Evolutionary conservation across 2,329 filamentous ascomycete species (phyloP), one percentile per base, ranked within the genome.

Genomic region (Phaeomoniella chlamydospora): DNA sequence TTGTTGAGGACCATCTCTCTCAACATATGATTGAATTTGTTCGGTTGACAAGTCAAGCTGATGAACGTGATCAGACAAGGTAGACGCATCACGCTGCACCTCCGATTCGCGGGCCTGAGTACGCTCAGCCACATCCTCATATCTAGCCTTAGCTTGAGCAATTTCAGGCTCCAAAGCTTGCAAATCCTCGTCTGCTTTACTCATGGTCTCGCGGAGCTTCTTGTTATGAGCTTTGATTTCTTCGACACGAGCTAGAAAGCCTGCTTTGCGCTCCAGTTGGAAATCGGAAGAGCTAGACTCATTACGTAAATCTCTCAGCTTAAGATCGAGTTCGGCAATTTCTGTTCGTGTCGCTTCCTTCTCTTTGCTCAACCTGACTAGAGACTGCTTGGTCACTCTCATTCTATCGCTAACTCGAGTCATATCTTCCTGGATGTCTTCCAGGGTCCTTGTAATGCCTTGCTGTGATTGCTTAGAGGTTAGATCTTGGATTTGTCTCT

Each of bases 351-450:
- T 69, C 29, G 80, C 74, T 45, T 94, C 82, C 45, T 73, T 77
- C 19, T 90, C 83, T 10, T 59, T 62, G 1, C 68, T 72, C 18
- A 92, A 58, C 47, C 80, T 81, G 4, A 69, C 58, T 10, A 88
- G 67, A 31, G 65, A 70, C 30, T 65, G 65, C 50, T 82, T 85
- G 17, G 76, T 59, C 15, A 61, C 59, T 37, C 78, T 73, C 44
- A 76, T 68, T 50, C 82, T 74, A 41, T 86, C 82, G 14, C 70
- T 71, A 38, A 78, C 68, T 13, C 63, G 59, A 33, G 74, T 74
- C 41, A 86, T 73, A 33, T 86, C 73, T 36, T 82, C 77, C 47
- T 90, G 81, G 36, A 96, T 86, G 45, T 90, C 82, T 37, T 93
- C 82, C 4, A 85, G 70, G 18, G 81, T 82, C 42, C 83, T 74